A percentile compares a stretch with the other conserved stretches of the same genome.
These are phyloP conservation scores for Rhizopogon vesiculosus DNA, from an alignment of 768 basidiomycete genomes.

Conservation along the genomic window DNA sequence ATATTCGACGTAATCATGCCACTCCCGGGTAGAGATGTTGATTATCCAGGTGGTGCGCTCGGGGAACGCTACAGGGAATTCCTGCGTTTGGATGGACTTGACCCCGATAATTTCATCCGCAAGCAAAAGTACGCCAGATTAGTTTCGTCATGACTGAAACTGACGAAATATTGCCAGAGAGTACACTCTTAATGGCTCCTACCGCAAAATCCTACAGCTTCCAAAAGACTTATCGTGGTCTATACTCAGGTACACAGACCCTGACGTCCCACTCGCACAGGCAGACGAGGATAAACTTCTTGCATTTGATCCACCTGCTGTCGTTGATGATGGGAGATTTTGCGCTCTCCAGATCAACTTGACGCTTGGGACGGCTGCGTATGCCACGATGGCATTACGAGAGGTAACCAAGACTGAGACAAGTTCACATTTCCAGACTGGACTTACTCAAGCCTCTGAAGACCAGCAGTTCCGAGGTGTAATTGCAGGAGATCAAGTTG, in stretches of 20 bases:
- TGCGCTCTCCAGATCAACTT: conserved; percentile 83
- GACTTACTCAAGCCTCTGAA: conserved; percentile 69
- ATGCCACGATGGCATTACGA: conserved; percentile 96
- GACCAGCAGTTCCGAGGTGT: conserved; percentile 76
- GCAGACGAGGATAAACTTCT: conserved; percentile 93
- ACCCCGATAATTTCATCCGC: conserved; percentile 83
- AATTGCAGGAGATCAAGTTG: conserved; percentile 22
- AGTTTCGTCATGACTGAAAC: neutral
- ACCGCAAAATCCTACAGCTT: conserved; percentile 85
- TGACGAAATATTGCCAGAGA: conserved; percentile 48
- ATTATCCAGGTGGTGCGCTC: conserved; percentile 84
- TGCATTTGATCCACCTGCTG: conserved; percentile 66
- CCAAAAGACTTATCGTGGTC: conserved; percentile 82
- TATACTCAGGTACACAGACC: conserved; percentile 85
- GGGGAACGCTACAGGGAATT: conserved; percentile 84
- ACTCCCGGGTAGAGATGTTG: conserved; percentile 92
- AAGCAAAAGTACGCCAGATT: conserved; percentile 71
- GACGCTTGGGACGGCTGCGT: conserved; percentile 85
- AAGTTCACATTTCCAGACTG: conserved; percentile 85
- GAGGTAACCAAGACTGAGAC: conserved; percentile 96
- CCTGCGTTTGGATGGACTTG: conserved; percentile 79
- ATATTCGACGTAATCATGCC: conserved; percentile 98
- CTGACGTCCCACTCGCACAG: conserved; percentile 87
- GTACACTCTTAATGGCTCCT: conserved; percentile 89
- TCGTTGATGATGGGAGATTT: conserved; percentile 74